Percentiles rank a stretch among this genome's conserved stretches.
phyloP scores from a whole-genome alignment of 805 yeast genomes.

The Hanseniaspora thailandica region DNA sequence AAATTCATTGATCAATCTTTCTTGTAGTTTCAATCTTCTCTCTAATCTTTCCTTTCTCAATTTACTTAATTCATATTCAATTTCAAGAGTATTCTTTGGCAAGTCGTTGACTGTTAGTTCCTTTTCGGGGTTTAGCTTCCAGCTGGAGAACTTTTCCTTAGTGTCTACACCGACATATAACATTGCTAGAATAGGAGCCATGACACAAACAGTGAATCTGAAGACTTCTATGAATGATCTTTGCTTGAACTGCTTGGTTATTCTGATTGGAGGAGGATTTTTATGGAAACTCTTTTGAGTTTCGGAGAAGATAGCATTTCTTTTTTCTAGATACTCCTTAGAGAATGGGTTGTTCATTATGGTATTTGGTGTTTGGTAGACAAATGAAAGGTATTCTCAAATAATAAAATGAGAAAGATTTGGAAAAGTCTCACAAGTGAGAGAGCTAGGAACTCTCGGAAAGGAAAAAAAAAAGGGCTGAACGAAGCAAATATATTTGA shows the following conservation, averaged over 20 bases:
- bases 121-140: conserved; percentile 97
- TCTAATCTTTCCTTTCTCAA: conserved; percentile 65
- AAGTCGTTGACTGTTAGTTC: conserved; percentile 70
- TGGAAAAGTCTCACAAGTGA: too few species aligned
- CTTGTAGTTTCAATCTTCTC: conserved; percentile 62
- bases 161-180: conserved; percentile 85
- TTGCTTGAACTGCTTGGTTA: conserved; percentile 13
- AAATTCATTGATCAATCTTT: conserved; percentile 48
- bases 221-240: conserved; percentile 46
- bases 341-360: background rate
- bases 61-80: conserved; percentile 81
- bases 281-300: conserved; percentile 14
- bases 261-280: background rate
- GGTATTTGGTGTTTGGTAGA: background rate
- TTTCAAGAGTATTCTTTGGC: conserved; percentile 87
- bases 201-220: conserved; percentile 66
- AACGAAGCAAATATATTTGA: too few species aligned
- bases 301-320: background rate
- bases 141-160: conserved; percentile 75
- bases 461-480: too few species aligned
- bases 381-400: background rate
- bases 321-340: background rate
- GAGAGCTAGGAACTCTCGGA: too few species aligned
- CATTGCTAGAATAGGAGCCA: conserved; percentile 86
- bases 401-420: too few species aligned